Conservation (phyloP, 148 eudicot genomes). For the Fagopyrum tataricum region DNA sequence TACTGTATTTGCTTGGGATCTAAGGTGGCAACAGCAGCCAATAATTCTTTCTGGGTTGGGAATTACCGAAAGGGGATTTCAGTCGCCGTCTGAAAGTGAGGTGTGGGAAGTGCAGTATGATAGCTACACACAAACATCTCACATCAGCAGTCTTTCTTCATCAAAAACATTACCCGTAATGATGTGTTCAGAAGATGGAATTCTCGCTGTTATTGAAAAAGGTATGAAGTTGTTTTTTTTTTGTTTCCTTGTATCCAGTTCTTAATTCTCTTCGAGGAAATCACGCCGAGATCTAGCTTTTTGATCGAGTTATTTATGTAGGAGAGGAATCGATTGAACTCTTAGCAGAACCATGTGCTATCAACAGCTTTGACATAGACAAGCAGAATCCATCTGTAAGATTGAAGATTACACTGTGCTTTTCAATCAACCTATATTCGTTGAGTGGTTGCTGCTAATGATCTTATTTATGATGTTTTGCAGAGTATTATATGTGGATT, state of each 20-base stretch:
- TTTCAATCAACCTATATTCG: background rate
- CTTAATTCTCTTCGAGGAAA: background rate
- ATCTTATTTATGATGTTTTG: slow-evolving; percentile 1
- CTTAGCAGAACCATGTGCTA: slow-evolving; percentile 79
- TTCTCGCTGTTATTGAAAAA: slow-evolving; percentile 75
- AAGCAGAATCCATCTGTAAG: slow-evolving; percentile 63
- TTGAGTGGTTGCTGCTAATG: background rate
- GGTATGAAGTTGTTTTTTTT: slow-evolving; percentile 28
- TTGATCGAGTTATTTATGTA: slow-evolving; percentile 10
- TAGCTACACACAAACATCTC: slow-evolving; percentile 50
- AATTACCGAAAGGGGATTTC: slow-evolving; percentile 28
- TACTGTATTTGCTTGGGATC: slow-evolving; percentile 90
- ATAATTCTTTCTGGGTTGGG: slow-evolving; percentile 69
- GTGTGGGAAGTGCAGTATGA: slow-evolving; percentile 95
- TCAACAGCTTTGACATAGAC: slow-evolving; percentile 76
- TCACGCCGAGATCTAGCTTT: no score
- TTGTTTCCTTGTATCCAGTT: no score
- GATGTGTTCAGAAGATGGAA: slow-evolving; percentile 96
- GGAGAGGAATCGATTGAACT: slow-evolving; percentile 66
- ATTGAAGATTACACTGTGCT: background rate
- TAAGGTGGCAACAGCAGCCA: slow-evolving; percentile 82
- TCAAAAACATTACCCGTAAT: slow-evolving; percentile 70
- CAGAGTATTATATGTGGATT: slow-evolving; percentile 80
- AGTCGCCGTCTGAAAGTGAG: slow-evolving; percentile 67
- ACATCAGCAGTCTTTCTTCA: slow-evolving; percentile 42